phyloP scores from a whole-genome alignment of 140 eudicot species.

The Ambrosia hybrid region DNA sequence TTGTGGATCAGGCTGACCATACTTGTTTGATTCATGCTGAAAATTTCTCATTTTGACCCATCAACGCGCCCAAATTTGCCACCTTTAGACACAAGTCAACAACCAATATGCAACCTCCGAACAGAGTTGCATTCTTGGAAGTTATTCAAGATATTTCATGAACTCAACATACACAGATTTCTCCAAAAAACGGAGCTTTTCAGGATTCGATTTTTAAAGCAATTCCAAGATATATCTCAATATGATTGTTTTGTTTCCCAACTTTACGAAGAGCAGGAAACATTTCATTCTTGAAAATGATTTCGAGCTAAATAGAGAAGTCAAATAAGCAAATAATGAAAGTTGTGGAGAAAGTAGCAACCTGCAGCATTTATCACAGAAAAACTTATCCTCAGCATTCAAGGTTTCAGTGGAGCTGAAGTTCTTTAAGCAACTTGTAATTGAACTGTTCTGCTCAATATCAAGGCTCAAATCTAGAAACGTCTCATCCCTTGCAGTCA shows the following conservation, averaged over 20 bases:
- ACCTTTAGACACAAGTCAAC: no score
- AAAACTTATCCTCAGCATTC: conserved; percentile 94
- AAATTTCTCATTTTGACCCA: no score
- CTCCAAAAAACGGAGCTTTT: neutral
- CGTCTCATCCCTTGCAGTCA: conserved; percentile 95
- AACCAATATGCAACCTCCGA: no score
- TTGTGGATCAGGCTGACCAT: no score
- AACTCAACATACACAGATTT: neutral
- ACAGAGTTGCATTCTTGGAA: no score
- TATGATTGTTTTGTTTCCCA: neutral
- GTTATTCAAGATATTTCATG: no score
- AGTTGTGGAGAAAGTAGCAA: conserved; percentile 10
- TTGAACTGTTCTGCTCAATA: conserved; percentile 96
- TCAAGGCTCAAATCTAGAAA: conserved; percentile 94
- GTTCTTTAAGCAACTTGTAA: conserved; percentile 89
- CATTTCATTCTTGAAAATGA: conserved; percentile 10
- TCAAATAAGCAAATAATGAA: neutral
- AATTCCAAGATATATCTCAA: neutral
- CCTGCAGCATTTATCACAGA: no score
- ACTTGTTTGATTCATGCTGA: no score
- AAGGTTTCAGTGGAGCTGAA: conserved; percentile 96
- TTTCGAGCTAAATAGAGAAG: neutral
- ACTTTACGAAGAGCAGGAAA: neutral
- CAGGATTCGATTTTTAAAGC: neutral
- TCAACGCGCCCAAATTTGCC: no score